Evolutionary conservation across 2,329 filamentous ascomycete species (phyloP).

Genomic region (Myriosclerotinia curreyana): DNA sequence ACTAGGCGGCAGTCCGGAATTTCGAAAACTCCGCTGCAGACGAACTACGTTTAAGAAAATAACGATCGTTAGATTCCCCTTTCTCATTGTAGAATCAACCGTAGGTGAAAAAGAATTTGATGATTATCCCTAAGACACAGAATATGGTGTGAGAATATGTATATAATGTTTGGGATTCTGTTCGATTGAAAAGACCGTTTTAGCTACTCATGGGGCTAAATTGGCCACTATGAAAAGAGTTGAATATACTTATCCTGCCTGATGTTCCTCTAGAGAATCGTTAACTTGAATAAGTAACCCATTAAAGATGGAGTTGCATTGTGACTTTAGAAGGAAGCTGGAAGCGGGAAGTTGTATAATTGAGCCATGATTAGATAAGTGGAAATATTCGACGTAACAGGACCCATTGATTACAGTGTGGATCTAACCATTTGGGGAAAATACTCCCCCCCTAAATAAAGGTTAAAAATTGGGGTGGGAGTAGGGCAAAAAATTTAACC

Average conservation of each 20-base stretch:
- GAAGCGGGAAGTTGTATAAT: background rate
- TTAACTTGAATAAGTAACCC: background rate
- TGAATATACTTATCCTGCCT: background rate
- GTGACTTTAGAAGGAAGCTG: background rate
- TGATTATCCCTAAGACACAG: too few relatives aligned
- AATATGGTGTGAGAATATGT: background rate
- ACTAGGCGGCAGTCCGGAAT: background rate
- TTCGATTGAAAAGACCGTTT: too few relatives aligned
- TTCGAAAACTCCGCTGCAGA: background rate
- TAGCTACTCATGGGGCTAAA: background rate
- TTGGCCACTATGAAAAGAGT: background rate
- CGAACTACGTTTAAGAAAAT: background rate
- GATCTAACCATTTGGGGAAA: background rate
- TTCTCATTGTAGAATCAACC: background rate
- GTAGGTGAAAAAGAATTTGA: background rate
- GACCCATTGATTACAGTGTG: background rate
- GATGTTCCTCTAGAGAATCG: background rate
- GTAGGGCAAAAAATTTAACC: too few relatives aligned
- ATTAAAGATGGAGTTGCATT: background rate
- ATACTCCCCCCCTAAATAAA: too few relatives aligned
- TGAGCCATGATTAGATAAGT: slow-evolving; percentile 4
- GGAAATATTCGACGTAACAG: background rate
- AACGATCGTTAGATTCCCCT: background rate
- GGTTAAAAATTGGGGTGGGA: too few relatives aligned
- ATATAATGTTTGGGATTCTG: background rate